Evolutionary conservation across 2,329 filamentous ascomycete species (phyloP), one percentile per base, ranked within the genome.

Genomic region (Thielaviopsis ethacetica): DNA sequence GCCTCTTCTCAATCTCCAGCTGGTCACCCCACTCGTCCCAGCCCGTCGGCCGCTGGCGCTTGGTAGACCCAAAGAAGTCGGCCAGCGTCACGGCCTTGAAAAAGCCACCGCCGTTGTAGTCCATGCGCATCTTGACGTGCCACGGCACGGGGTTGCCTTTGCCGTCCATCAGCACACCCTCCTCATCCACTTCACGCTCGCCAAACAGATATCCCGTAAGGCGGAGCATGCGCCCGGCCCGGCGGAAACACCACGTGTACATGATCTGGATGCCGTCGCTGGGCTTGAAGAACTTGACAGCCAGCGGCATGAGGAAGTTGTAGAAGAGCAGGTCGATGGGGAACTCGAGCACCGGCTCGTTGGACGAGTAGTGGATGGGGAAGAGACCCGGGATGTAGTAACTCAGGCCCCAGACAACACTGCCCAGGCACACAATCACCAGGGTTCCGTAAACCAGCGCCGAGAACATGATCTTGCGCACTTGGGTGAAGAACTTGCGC

Each of bases 191-290:
- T 27, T 78, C 78, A 61, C 88, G 81, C 65, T 95, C 86, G 15
- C 88, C 89, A 67, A 98, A 97, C 50, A 98, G 80, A 69, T 98
- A 98, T 73, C 91, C 88, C 1, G 89, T 94, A 41, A 98, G 75
- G 22, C 91, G 82, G 57, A 98, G 75, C 49, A 77, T 74, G 56
- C 88, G 79, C 13, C 91, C 93, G 68, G 91, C 95, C 65, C 81
- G 83, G 64, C 86, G 84, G 73, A 98, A 95, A 89, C 93, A 98
- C 91, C 91, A 97, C 7, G 83, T 84, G 68, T 95, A 98, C 76
- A 96, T 85, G 58, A 79, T 75, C 65, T 95, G 86, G 2, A 98
- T 75, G 0, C 82, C 85, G 67, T 95, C 86, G 56, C 88, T 89
- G 1, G 91, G 91, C 67, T 86, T 88, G 71, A 95, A 85, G 65